A percentile compares a stretch with the other conserved stretches of the same genome.
Evolutionary conservation across 306 rosid genomes (phyloP).

Genomic region (Quercus berberidifolia): DNA sequence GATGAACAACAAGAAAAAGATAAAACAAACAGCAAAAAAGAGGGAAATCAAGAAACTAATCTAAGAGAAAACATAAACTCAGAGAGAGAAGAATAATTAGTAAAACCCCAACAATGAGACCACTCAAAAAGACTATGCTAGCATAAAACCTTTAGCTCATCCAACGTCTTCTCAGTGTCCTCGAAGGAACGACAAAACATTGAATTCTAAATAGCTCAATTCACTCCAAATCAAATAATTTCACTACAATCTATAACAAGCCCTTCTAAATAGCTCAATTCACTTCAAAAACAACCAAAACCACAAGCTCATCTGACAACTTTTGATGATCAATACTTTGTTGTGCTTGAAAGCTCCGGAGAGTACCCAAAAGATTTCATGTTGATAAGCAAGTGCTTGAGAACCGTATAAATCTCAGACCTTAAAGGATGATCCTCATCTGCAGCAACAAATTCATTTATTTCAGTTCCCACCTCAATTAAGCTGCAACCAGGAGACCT

Average conservation of each 20-base stretch:
- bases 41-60: too few relatives aligned
- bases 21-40: too few relatives aligned
- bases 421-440: background rate
- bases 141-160: too few relatives aligned
- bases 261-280: background rate
- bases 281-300: background rate
- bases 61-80: too few relatives aligned
- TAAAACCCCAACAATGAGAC: too few relatives aligned
- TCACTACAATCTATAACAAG: too few relatives aligned
- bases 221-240: background rate
- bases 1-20: too few relatives aligned
- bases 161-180: too few relatives aligned
- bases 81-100: too few relatives aligned
- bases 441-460: slow-evolving; percentile 7
- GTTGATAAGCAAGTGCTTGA: background rate
- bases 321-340: background rate
- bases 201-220: background rate
- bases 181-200: background rate
- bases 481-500: slow-evolving; percentile 25
- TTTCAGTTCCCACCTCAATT: background rate
- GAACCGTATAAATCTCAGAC: background rate
- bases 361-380: background rate
- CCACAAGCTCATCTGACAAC: background rate
- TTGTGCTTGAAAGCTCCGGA: background rate
- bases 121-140: too few relatives aligned